These are phyloP conservation scores for Scutellaria baicalensis DNA, from an alignment of 257 asterid species.

Conservation along the genomic window DNA sequence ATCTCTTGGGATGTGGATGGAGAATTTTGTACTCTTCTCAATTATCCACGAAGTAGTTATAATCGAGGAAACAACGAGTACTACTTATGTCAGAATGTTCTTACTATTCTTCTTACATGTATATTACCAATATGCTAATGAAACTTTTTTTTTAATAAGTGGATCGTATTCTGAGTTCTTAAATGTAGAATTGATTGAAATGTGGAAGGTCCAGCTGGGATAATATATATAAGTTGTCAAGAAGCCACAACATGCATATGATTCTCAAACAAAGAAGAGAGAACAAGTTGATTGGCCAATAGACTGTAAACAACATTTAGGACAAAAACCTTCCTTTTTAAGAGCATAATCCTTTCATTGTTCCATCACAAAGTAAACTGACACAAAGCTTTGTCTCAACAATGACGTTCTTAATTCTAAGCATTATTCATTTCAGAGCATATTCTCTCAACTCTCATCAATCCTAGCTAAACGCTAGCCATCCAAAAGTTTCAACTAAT, in stretches of 20 bases:
- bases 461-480: background rate
- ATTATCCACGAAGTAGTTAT: too few relatives aligned
- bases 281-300: background rate
- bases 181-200: too few relatives aligned
- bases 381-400: slow-evolving; percentile 3
- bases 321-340: slow-evolving; percentile 9
- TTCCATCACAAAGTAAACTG: slow-evolving; percentile 4
- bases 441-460: slow-evolving; percentile 3
- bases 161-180: too few relatives aligned
- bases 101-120: too few relatives aligned
- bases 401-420: background rate
- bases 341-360: slow-evolving; percentile 3
- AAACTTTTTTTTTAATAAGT: too few relatives aligned
- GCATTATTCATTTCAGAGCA: slow-evolving; percentile 9
- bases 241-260: background rate
- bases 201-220: too few relatives aligned
- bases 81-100: too few relatives aligned
- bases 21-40: too few relatives aligned
- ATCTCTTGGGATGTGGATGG: too few relatives aligned
- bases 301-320: background rate
- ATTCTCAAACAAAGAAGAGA: background rate
- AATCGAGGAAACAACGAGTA: too few relatives aligned
- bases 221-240: too few relatives aligned
- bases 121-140: too few relatives aligned
- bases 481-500: background rate